Base-by-base conservation (phyloP, 2,329 filamentous ascomycete genomes). In the Penicillium polonicum region DNA sequence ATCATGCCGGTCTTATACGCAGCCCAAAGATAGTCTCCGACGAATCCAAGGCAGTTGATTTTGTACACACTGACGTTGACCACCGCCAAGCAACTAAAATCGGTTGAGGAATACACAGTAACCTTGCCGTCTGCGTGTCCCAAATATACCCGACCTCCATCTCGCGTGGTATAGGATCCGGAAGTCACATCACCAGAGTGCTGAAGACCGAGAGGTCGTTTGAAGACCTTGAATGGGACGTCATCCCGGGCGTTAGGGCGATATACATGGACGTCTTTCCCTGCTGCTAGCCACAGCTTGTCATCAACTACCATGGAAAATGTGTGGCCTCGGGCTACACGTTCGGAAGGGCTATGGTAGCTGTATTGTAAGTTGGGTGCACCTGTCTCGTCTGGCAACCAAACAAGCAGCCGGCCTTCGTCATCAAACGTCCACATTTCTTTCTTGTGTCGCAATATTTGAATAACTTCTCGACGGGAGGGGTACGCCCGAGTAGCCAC, bases 341-440 rank as follows among this genome's bases (percentile, higher is more conserved):
- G 87, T 74, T 89, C 95, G 41, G 72, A 71, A 2, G 76, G 72
- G 38, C 86, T 88, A 66, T 89, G 88, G 23, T 91, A 91, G 54
- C 84, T 88, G 56, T 86, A 85, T 55, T 86, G 83, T 31, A 97
- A 76, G 60, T 86, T 93, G 1, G 92, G 92, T 29, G 87, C 82
- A 0, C 89, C 88, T 6, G 84, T 84, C 45, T 85, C 82, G 66
- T 92, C 90, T 4, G 92, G 88, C 1, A 85, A 87, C 94, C 94
- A 99, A 5, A 97, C 84, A 64, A 91, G 87, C 15, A 99, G 78
- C 45, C 89, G 90, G 12, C 94, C 94, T 46, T 89, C 86, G 62
- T 97, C 92, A 71, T 97, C 94, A 48, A 99, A 74, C 0, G 92
- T 92, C 94, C 94, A 99, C 72, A 99, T 85, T 68, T 97, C 90